These are phyloP conservation scores for Backusella sp. DNA, from an alignment of 192 early-diverging fungal species.

Conservation along the genomic window DNA sequence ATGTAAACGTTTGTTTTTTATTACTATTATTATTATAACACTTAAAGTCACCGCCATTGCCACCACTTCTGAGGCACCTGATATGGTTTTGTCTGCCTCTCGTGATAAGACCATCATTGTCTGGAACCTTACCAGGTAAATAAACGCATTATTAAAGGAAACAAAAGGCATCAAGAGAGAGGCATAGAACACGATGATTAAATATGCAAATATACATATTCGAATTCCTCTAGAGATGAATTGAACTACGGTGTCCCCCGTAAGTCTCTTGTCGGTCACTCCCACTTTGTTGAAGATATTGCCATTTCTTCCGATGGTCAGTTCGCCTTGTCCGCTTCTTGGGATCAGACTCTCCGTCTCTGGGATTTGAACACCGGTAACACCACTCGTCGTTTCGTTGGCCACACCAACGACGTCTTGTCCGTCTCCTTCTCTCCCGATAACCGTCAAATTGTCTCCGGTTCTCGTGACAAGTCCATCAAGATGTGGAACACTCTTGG, in stretches of 20 bases:
- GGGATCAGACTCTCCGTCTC: slow-evolving; percentile 99
- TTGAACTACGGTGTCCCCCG: slow-evolving; percentile 88
- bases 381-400: slow-evolving; percentile 96
- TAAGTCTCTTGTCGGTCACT: slow-evolving; percentile 94
- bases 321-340: slow-evolving; percentile 97
- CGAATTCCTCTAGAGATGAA: slow-evolving; percentile 63
- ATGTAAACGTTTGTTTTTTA: neutral
- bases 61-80: slow-evolving; percentile 93
- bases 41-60: slow-evolving; percentile 89
- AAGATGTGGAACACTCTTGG: slow-evolving; percentile 99
- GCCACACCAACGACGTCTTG: slow-evolving; percentile 96
- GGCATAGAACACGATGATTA: neutral
- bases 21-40: neutral
- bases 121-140: slow-evolving; percentile 80
- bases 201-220: neutral
- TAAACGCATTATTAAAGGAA: neutral
- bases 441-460: slow-evolving; percentile 99
- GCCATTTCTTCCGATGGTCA: slow-evolving; percentile 98
- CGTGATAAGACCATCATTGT: slow-evolving; percentile 99
- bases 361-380: slow-evolving; percentile 97
- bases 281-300: slow-evolving; percentile 99
- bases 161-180: too few species aligned
- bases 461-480: slow-evolving; percentile 98
- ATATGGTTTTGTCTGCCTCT: slow-evolving; percentile 96
- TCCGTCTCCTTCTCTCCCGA: slow-evolving; percentile 99